A percentile compares a stretch with the other conserved stretches of the same genome.
phyloP scores from a whole-genome alignment of 164 flowering plant species.

The Magnolia kwangsiensis region DNA sequence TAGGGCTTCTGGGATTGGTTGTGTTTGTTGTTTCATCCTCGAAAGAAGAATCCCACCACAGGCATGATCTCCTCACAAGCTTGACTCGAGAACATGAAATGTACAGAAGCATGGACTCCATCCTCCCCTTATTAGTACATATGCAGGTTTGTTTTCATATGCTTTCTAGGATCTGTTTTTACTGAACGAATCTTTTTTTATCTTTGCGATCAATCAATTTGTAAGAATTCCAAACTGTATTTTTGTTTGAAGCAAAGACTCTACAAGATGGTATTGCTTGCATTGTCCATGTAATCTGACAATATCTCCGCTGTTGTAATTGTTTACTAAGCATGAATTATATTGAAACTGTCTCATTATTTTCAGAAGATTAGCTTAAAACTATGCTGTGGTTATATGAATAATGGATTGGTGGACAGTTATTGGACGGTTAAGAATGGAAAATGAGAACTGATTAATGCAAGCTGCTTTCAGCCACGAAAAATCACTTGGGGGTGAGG shows the following conservation, averaged over 20 bases:
- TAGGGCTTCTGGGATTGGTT: slow-evolving; percentile 40
- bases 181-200: not conserved
- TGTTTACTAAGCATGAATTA: too few relatives aligned
- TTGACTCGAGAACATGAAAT: not conserved
- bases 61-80: slow-evolving; percentile 1
- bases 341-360: too few relatives aligned
- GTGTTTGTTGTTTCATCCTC: slow-evolving; percentile 22
- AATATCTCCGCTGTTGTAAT: too few relatives aligned
- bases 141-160: not conserved
- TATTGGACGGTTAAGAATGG: too few relatives aligned
- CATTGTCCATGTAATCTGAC: not conserved
- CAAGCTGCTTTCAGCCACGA: too few relatives aligned
- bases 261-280: not conserved
- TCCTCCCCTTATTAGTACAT: not conserved
- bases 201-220: not conserved
- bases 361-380: too few relatives aligned
- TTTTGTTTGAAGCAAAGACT: slow-evolving; percentile 1
- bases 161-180: not conserved
- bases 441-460: too few relatives aligned
- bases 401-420: too few relatives aligned
- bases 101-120: not conserved
- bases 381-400: too few relatives aligned
- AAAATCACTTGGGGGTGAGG: too few relatives aligned
- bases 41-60: slow-evolving; percentile 4
- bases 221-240: slow-evolving; percentile 3